Base-by-base conservation (phyloP, 176 grass and related monocot species). In the Oryza coarctata region DNA sequence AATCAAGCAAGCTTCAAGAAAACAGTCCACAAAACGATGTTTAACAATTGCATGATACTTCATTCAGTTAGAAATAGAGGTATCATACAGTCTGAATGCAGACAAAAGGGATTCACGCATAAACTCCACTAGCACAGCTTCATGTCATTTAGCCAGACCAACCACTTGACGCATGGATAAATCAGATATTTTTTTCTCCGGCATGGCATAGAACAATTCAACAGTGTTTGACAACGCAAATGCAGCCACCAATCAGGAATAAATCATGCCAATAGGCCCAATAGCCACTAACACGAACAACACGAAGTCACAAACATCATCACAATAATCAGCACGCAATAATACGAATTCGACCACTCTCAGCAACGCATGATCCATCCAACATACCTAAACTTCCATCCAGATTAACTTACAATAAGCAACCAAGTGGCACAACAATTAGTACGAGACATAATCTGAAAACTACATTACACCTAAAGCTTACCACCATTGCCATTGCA, bases 371-470 rank as follows among this genome's bases (percentile, higher is more conserved):
- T 41, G 18, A 57, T 47, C 25, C 87, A 69, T 73, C 71, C 12
- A 83, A 33, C 58, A 71, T 84, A 76, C 79, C 84, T 20, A 49
- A 47, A 75, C 30, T 70, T 55, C 18, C 62, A 52, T 75, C 70
- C 8, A 67, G 72, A 89, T 80, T 75, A 91, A 71, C 65, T 63
- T 84, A 87, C 79, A 92, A 33, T 66, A 89, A 67, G 20, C 66
- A 79, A 38, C 83, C 29, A 83, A 63, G 74, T 13, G 44, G 57
- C 11, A 6, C 14, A 7, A 32, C 64, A 78, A 82, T 63, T 52
- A 87, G 63, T 41, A 81, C 77, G 38, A 79, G 35, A 68, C 81
- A 82, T 44, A 12, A 82, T 81, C 75, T 25, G 32, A 70, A 12
- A 47, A 65, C 32, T 65, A 74, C 36, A 8, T 55, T 68, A 74